Percentiles rank a stretch among this genome's conserved stretches.
Evolutionary conservation across 2,329 filamentous ascomycete genomes (phyloP).

Genomic region (Colletotrichum sp.): DNA sequence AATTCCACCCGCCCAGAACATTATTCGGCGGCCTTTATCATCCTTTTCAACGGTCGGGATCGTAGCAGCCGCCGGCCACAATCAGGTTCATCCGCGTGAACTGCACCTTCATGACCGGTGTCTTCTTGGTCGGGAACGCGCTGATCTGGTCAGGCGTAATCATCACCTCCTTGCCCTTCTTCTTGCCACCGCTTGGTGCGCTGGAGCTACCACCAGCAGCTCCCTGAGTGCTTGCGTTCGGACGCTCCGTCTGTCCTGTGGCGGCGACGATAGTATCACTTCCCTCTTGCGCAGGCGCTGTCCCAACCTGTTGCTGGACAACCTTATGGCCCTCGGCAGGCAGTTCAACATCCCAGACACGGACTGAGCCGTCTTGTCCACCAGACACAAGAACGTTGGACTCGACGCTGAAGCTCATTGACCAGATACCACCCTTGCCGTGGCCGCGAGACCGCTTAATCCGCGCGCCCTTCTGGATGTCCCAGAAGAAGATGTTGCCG

Average conservation of each 20-base stretch:
- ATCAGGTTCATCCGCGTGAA: conserved; percentile 97
- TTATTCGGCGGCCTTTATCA: not conserved
- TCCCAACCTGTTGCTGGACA: conserved; percentile 29
- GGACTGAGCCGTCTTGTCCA: conserved; percentile 89
- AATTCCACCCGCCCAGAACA: not conserved
- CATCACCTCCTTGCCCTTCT: conserved; percentile 88
- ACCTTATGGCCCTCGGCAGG: conserved; percentile 69
- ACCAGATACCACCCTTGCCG: conserved; percentile 92
- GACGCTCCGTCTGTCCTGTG: conserved; percentile 32
- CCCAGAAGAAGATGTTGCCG: conserved; percentile 94
- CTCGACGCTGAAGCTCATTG: conserved; percentile 90
- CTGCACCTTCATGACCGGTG: conserved; percentile 88
- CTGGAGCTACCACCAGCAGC: conserved; percentile 29
- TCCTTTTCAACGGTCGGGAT: conserved; percentile 51
- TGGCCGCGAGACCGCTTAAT: conserved; percentile 95
- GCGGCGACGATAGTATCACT: conserved; percentile 32
- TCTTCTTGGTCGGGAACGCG: conserved; percentile 95
- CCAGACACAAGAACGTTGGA: conserved; percentile 89
- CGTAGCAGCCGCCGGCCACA: conserved; percentile 78
- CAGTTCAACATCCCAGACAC: conserved; percentile 89
- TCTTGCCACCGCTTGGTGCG: conserved; percentile 53
- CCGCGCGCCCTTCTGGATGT: conserved; percentile 82
- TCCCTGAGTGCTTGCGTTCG: conserved; percentile 28
- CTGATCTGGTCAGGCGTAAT: conserved; percentile 93
- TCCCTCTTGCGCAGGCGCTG: conserved; percentile 27